Evolutionary conservation across 495 filamentous ascomycete genomes (phyloP), one percentile per base, ranked within the genome.

Genomic region (Aspergillus diversus): DNA sequence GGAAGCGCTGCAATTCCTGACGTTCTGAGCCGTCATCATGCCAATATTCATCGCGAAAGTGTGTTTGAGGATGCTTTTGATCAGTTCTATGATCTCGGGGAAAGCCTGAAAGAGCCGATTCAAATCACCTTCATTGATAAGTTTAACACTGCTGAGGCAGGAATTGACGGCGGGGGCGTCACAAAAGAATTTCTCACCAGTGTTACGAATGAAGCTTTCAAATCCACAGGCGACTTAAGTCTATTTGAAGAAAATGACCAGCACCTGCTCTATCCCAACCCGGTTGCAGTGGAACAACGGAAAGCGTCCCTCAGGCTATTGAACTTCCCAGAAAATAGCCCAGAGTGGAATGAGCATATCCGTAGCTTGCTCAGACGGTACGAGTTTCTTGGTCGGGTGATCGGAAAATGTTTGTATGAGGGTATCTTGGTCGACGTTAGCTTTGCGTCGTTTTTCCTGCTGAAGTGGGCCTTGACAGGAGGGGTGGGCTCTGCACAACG

Each of bases 381-480:
- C 70, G 94, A 98, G 69, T 99, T 99, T 65, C 79, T 97, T 0
- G 95, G 95, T 11, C 87, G 95, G 7, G 83, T 98, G 33, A 88
- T 99, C 48, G 95, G 95, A 4, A 99, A 99, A 73, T 99, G 95
- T 75, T 82, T 99, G 57, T 99, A 99, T 67, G 95, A 99, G 77
- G 93, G 94, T 2, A 98, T 99, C 53, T 82, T 99, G 11, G 89
- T 98, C 57, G 93, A 99, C 72, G 90, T 98, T 66, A 82, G 85
- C 60, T 99, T 99, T 76, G 95, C 94, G 3, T 88, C 91, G 3
- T 98, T 98, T 76, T 99, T 99, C 80, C 85, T 99, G 6, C 83
- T 97, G 42, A 96, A 97, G 70, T 99, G 95, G 95, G 86, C 92
- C 9, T 80, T 93, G 48, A 89, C 89, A 16, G 89, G 89, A 43